Evolutionary conservation across 371 early-diverging fungal genomes (phyloP), one percentile per base, ranked within the genome.

Genomic region (Sporodiniella umbellata): DNA sequence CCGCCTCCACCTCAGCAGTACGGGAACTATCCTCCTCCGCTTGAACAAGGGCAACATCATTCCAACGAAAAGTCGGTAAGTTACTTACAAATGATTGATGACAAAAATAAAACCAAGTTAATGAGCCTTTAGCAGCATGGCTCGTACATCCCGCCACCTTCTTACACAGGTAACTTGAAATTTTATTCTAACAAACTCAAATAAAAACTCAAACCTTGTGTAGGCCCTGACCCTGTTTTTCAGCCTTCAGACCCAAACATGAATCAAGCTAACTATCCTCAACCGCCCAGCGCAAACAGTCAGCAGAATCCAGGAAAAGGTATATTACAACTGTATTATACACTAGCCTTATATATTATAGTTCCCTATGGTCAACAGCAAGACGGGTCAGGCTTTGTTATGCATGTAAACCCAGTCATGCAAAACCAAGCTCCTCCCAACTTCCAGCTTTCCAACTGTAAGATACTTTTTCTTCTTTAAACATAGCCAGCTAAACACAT

Each of bases 371-470:
- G 58, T 24, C 58, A 53, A 8, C 53, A 28, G 18, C 58, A 50
- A 48, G 35, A 39, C 11, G 53, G 48, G 17, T 43, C 35, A 33
- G 33, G 58, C 2, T 60, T 58, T 43, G 44, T 60, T 1, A 64
- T 68, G 61, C 70, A 70, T 40, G 70, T 70, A 1, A 58, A 70
- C 33, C 66, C 70, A 8, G 35, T 30, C n/a, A 39, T 63, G 33
- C 40, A 54, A 43, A 47, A 48, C 15, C 38, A 49, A 40, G 24
- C 65, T 7, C 68, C 68, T 21, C 65, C 72, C 2, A 57, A 78
- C 45, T 81, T 85, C 45, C 66, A 75, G 37, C 68, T 86, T 8
- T 89, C 90, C 7, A 85, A 88, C 57, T 88, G 87, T 62, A 74
- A 72, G 53, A 35, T 8, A 8, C n/a, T 8, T 22, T 18, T 11